phyloP scores from a whole-genome alignment of 2,329 filamentous ascomycete genomes.

The Pseudogymnoascus sp. region DNA sequence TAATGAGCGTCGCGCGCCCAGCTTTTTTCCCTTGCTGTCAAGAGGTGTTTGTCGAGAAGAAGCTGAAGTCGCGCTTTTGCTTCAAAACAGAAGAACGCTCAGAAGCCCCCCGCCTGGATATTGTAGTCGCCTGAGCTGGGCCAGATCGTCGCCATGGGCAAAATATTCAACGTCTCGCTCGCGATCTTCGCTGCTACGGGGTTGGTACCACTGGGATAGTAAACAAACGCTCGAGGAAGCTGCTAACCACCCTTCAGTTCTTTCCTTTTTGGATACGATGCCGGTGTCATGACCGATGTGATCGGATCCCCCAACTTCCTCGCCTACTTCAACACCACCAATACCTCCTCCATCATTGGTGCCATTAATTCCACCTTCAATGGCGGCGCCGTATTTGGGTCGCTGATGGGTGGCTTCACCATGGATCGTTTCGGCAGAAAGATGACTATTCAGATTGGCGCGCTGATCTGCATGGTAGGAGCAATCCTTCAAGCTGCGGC shows the following conservation, averaged over 20 bases:
- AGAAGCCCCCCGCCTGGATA: background rate
- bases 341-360: conserved; percentile 31
- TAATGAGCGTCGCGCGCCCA: conserved; percentile 6
- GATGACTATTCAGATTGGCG: conserved; percentile 49
- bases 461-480: conserved; percentile 50
- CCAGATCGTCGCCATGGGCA: conserved; percentile 30
- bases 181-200: conserved; percentile 37
- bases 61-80: background rate
- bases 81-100: background rate
- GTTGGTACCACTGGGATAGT: conserved; percentile 13
- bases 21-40: background rate
- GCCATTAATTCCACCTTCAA: conserved; percentile 61
- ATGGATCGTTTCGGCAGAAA: conserved; percentile 52
- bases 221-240: background rate
- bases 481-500: conserved; percentile 53
- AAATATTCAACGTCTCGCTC: conserved; percentile 35
- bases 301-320: conserved; percentile 25
- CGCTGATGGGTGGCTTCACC: conserved; percentile 36
- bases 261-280: conserved; percentile 33
- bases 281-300: conserved; percentile 29
- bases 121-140: background rate
- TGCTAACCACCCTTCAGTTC: conserved; percentile 22
- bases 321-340: conserved; percentile 29
- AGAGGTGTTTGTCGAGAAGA: background rate
- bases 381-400: conserved; percentile 44